Conservation (phyloP, 495 filamentous ascomycete genomes). For the Hyphodiscus hymeniophilus region DNA sequence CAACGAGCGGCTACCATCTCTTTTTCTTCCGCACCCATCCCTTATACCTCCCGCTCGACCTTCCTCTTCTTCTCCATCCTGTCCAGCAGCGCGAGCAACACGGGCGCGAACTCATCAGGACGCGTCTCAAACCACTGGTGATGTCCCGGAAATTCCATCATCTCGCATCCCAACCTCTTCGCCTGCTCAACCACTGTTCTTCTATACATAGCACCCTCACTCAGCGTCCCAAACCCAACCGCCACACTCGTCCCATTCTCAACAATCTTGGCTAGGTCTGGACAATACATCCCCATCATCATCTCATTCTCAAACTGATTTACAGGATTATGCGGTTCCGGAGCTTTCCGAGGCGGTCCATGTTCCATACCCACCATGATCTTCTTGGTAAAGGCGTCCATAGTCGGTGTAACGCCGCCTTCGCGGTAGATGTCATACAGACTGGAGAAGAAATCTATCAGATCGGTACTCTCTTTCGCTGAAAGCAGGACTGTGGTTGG, state of each 20-base stretch:
- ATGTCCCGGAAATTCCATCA: constrained; percentile 21
- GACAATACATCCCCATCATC: constrained; percentile 12
- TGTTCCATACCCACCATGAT: constrained; percentile 18
- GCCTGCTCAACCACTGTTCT: constrained; percentile 19
- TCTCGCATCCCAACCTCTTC: constrained; percentile 15
- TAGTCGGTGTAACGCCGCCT: constrained; percentile 7
- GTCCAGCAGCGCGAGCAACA: constrained; percentile 1
- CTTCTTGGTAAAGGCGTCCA: constrained; percentile 3
- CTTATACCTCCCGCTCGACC: background rate
- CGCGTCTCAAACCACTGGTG: constrained; percentile 25
- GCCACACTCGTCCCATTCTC: constrained; percentile 19
- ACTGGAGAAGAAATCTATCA: constrained; percentile 14
- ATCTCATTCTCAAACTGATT: constrained; percentile 26
- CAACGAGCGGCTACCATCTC: no score
- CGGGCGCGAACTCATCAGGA: constrained; percentile 20
- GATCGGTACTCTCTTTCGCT: constrained; percentile 7
- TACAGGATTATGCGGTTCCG: constrained; percentile 6
- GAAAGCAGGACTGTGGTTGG: constrained; percentile 17
- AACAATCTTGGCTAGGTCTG: constrained; percentile 20
- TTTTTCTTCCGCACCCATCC: no score
- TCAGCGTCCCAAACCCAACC: constrained; percentile 18
- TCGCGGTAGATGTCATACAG: constrained; percentile 16
- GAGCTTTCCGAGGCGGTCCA: constrained; percentile 5
- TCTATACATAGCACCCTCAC: constrained; percentile 23
- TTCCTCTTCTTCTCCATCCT: constrained; percentile 2